Evolutionary conservation across 352 stramenopile species (phyloP).

Genomic region (Pythium rhizo-oryzae): DNA sequence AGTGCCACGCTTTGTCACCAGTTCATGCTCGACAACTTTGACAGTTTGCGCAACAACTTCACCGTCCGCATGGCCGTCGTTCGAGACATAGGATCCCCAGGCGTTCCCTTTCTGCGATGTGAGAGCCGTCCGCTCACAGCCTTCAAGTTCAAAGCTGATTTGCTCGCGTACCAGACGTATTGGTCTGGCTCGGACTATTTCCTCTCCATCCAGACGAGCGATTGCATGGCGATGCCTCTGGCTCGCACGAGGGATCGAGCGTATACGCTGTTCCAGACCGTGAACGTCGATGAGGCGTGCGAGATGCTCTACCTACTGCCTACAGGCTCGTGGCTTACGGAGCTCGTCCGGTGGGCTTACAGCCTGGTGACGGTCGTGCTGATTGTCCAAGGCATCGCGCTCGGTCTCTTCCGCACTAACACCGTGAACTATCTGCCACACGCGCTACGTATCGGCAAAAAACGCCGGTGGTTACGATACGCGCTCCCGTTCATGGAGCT

Average conservation of each 20-base stretch:
- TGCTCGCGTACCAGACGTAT: constrained; percentile 54
- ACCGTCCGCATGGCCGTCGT: constrained; percentile 38
- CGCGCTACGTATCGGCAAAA: constrained; percentile 35
- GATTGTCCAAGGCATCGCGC: constrained; percentile 43
- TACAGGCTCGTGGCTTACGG: constrained; percentile 39
- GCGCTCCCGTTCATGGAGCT: constrained; percentile 48
- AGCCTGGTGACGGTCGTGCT: constrained; percentile 46
- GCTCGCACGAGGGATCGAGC: constrained; percentile 37
- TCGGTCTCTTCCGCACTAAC: constrained; percentile 38
- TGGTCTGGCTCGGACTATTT: constrained; percentile 50
- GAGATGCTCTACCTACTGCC: constrained; percentile 46
- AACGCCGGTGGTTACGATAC: constrained; percentile 36
- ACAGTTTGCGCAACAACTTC: constrained; percentile 32
- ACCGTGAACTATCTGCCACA: constrained; percentile 48
- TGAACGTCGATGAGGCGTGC: constrained; percentile 40
- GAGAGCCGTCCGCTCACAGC: constrained; percentile 33
- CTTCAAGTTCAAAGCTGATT: constrained; percentile 60
- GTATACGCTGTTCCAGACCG: constrained; percentile 48
- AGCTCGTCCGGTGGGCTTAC: constrained; percentile 41
- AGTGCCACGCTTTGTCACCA: constrained; percentile 46
- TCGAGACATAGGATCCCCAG: constrained; percentile 42
- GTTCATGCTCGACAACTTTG: constrained; percentile 55
- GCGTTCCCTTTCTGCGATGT: constrained; percentile 55
- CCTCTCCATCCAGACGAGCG: constrained; percentile 56
- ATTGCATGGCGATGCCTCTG: constrained; percentile 42